These are phyloP conservation scores for Drechslera avenae DNA, from an alignment of 2,329 filamentous ascomycete genomes.

Conservation along the genomic window DNA sequence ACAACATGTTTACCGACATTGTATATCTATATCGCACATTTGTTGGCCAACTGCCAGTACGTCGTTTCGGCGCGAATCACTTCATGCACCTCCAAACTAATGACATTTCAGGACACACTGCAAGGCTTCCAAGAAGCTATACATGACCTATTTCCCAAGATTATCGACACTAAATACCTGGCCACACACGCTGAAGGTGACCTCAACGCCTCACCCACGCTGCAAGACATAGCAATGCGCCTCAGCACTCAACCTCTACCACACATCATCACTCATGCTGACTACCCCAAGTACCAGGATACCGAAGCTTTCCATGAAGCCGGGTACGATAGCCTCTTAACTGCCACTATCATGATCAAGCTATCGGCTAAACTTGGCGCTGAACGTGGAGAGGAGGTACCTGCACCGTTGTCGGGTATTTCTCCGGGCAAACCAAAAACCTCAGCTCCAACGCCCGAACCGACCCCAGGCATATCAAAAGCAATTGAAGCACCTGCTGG, in stretches of 20 bases:
- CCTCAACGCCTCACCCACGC: slow-evolving; percentile 55
- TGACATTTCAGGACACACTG: slow-evolving; percentile 45
- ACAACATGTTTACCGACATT: slow-evolving; percentile 69
- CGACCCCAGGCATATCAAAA: not conserved
- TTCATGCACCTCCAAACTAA: not conserved
- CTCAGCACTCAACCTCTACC: slow-evolving; percentile 52
- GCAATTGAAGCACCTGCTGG: no score
- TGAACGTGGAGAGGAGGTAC: slow-evolving; percentile 21
- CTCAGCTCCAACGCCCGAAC: no score
- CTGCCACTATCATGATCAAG: slow-evolving; percentile 63
- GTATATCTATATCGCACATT: slow-evolving; percentile 69
- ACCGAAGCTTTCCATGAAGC: slow-evolving; percentile 61
- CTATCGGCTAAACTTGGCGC: slow-evolving; percentile 59
- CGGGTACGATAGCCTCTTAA: slow-evolving; percentile 66
- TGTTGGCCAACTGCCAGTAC: slow-evolving; percentile 59
- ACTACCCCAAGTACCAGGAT: slow-evolving; percentile 50
- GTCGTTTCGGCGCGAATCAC: not conserved
- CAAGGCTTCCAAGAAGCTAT: slow-evolving; percentile 59
- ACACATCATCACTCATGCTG: slow-evolving; percentile 41
- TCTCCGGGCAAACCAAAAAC: slow-evolving; percentile 1
- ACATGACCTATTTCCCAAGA: slow-evolving; percentile 60
- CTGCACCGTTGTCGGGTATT: not conserved
- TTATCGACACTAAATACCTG: slow-evolving; percentile 69
- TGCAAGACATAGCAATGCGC: slow-evolving; percentile 56
- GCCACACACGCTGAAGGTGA: slow-evolving; percentile 62